These are phyloP conservation scores for Xanthoconium purpureum DNA, from an alignment of 768 basidiomycete genomes.

Conservation along the genomic window DNA sequence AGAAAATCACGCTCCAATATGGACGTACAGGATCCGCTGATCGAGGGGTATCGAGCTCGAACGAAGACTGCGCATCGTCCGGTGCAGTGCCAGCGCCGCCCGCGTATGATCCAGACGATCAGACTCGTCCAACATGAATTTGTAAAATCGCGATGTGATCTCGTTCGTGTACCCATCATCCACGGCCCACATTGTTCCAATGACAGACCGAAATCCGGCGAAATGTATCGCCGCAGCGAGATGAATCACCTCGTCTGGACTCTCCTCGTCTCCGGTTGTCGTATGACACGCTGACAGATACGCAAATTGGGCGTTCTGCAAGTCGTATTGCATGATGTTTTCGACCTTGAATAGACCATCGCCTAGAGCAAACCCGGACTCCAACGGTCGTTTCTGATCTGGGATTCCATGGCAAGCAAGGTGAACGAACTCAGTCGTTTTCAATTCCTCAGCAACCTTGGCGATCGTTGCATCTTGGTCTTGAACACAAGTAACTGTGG, in stretches of 20 bases:
- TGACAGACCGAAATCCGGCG: conserved; percentile 9
- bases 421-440: not conserved
- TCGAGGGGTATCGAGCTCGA: not conserved
- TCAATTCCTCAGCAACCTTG: not conserved
- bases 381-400: conserved; percentile 10
- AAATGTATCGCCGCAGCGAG: not conserved
- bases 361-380: conserved; percentile 13
- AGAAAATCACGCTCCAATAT: not conserved
- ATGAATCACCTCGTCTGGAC: too few relatives aligned
- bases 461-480: not conserved
- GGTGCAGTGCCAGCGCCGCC: conserved; percentile 2
- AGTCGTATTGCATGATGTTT: conserved; percentile 1
- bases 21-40: conserved; percentile 4
- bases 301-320: conserved; percentile 7
- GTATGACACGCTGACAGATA: conserved; percentile 27
- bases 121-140: too few relatives aligned
- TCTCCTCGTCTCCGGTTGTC: not conserved
- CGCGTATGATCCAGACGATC: not conserved
- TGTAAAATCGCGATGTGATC: too few relatives aligned
- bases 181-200: not conserved
- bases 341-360: not conserved
- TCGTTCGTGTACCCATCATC: too few relatives aligned
- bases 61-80: not conserved
- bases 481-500: not conserved
- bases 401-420: conserved; percentile 25